phyloP scores from a whole-genome alignment of 2,329 filamentous ascomycete species.

The Arthroderma sp. region DNA sequence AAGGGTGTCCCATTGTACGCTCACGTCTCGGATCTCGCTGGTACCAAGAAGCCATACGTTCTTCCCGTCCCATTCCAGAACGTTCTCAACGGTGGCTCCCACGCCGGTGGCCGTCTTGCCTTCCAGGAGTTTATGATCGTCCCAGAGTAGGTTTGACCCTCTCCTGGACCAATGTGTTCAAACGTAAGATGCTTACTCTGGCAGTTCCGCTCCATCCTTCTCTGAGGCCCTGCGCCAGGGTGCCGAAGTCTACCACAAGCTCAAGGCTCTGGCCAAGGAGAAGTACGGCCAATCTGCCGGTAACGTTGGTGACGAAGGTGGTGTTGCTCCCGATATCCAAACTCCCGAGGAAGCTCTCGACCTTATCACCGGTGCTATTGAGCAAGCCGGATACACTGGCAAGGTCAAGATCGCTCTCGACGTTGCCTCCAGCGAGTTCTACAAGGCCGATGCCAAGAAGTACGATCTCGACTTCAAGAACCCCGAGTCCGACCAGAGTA shows the following conservation, averaged over 20 bases:
- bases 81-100: constrained; percentile 85
- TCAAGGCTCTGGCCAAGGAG: constrained; percentile 97
- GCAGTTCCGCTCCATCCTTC: constrained; percentile 73
- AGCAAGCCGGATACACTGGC: constrained; percentile 89
- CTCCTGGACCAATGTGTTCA: constrained; percentile 7
- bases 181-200: constrained; percentile 12
- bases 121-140: constrained; percentile 98
- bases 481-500: constrained; percentile 84
- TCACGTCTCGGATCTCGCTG: constrained; percentile 75
- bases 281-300: constrained; percentile 98
- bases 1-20: constrained; percentile 80
- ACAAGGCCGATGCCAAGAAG: constrained; percentile 95
- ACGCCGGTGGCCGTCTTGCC: constrained; percentile 89
- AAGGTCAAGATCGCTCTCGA: constrained; percentile 98
- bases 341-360: constrained; percentile 92
- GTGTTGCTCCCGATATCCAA: constrained; percentile 98
- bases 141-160: constrained; percentile 48
- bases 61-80: constrained; percentile 89
- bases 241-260: constrained; percentile 94
- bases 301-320: constrained; percentile 98
- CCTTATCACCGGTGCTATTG: constrained; percentile 88
- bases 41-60: constrained; percentile 84
- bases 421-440: constrained; percentile 98
- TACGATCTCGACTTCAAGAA: constrained; percentile 99
- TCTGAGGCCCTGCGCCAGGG: constrained; percentile 93